Evolutionary conservation across 805 yeast genomes (phyloP).

Genomic region (Monosporozyma aerobia): DNA sequence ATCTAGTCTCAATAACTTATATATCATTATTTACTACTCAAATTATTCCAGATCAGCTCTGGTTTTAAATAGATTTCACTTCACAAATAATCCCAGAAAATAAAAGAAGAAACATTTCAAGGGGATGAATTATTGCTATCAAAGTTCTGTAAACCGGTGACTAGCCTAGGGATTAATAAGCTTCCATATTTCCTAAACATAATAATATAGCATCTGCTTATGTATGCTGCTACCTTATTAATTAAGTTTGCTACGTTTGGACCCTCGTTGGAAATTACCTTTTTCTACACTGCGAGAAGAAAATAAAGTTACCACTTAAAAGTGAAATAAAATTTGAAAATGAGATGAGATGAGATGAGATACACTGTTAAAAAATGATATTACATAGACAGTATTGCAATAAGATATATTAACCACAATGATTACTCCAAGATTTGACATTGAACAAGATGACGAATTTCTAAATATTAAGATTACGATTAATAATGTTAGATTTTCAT

Average conservation of each 20-base stretch:
- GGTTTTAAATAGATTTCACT: too few relatives aligned
- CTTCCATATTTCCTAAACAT: too few relatives aligned
- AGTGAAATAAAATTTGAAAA: background rate
- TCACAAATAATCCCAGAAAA: too few relatives aligned
- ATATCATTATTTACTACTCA: too few relatives aligned
- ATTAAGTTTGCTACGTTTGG: background rate
- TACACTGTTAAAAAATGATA: background rate
- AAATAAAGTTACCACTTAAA: background rate
- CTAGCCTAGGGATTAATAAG: too few relatives aligned
- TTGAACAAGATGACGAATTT: slow-evolving; percentile 68
- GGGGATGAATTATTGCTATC: too few relatives aligned
- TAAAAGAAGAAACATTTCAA: too few relatives aligned
- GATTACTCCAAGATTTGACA: slow-evolving; percentile 81
- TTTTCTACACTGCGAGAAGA: background rate
- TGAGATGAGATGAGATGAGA: background rate
- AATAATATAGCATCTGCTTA: background rate
- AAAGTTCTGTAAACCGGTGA: too few relatives aligned
- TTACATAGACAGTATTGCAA: background rate
- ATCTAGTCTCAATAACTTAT: too few relatives aligned
- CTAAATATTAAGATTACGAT: slow-evolving; percentile 56
- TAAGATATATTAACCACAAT: slow-evolving; percentile 29
- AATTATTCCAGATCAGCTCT: too few relatives aligned
- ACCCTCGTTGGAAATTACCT: background rate
- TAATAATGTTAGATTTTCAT: slow-evolving; percentile 62
- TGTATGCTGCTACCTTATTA: background rate